Evolutionary conservation across 352 stramenopile species (phyloP), one percentile per base, ranked within the genome.

Genomic region (Globisporangium splendens): DNA sequence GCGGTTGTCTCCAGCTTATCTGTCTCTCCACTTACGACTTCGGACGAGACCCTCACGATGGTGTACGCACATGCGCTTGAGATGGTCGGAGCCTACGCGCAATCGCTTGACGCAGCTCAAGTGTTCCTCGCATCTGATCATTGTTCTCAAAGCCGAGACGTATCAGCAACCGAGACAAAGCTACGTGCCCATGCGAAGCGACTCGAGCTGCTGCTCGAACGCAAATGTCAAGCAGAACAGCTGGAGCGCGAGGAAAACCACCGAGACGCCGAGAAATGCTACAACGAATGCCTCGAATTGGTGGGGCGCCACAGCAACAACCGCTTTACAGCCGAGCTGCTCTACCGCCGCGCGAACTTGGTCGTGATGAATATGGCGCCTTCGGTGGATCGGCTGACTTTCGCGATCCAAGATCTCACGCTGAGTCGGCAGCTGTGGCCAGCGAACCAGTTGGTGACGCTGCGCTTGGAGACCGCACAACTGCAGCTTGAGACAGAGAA

Each of bases 51-150:
- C 35, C 42, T 80, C 44, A 75, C 66, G 22, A 41, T 78, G 39
- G 11, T 59, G 12, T 52, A 68, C 47, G 63, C 66, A 49, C 57
- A 44, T n/a, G 63, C 63, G 12, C 48, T 80, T 13, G 66, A 63
- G 13, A 60, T 48, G 0, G 17, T 53, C 0, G 65, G 68, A 1
- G 56, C 61, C 48, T 72, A 62, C 46, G 61, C 51, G 18, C 53
- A 60, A 35, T 72, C 68, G 5, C 62, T 79, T 7, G 15, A 47
- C 1, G 44, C 63, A 44, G 49, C 56, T 1, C 39, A 44, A 12
- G 39, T 18, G 5, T 44, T 44, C n/a, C 39, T 44, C 17, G 39
- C 39, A n/a, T 44, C 39, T 7, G 39, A 44, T 7, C 39, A 35
- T 35, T 6, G 39, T 4, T n/a, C 12, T 18, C 0, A 33, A 56